Conservation (phyloP, 2,329 filamentous ascomycete species). For the Sporothrix curviconia region DNA sequence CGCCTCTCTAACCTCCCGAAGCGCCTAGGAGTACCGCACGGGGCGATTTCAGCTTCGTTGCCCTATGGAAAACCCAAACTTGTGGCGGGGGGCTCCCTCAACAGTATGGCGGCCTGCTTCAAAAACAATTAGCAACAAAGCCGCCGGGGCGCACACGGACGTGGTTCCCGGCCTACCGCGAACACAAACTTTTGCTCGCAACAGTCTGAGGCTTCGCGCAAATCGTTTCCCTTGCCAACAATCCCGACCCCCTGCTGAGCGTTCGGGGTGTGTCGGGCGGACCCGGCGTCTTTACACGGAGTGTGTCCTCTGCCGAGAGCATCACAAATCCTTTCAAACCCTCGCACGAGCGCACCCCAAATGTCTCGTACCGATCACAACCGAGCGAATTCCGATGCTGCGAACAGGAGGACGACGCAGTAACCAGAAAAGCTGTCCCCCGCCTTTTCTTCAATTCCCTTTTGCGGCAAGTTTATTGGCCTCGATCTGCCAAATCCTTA, state of each 20-base stretch:
- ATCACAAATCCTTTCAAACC: constrained; percentile 32
- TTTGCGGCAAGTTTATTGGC: neutral
- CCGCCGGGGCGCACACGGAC: constrained; percentile 43
- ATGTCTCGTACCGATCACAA: constrained; percentile 25
- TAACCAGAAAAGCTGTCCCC: too few relatives aligned
- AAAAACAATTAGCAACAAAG: constrained; percentile 19
- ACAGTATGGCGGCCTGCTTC: neutral
- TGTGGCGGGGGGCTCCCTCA: too few relatives aligned
- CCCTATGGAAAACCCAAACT: too few relatives aligned
- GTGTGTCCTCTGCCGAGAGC: constrained; percentile 30
- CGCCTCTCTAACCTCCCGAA: too few relatives aligned
- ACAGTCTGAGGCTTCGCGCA: constrained; percentile 70
- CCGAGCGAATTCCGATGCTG: constrained; percentile 1
- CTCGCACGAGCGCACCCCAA: constrained; percentile 45
- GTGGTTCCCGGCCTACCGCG: constrained; percentile 76
- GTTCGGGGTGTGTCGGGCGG: constrained; percentile 66
- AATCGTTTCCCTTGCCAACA: constrained; percentile 62
- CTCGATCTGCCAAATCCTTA: too few relatives aligned
- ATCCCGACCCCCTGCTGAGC: constrained; percentile 58
- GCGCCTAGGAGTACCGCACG: too few relatives aligned
- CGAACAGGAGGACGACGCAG: neutral
- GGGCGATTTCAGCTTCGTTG: too few relatives aligned
- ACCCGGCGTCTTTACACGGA: constrained; percentile 31
- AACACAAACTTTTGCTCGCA: constrained; percentile 72
- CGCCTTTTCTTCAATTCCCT: too few relatives aligned